These are phyloP conservation scores for Entoloma clypeatum DNA, from an alignment of 1,284 basidiomycete species.

Conservation along the genomic window DNA sequence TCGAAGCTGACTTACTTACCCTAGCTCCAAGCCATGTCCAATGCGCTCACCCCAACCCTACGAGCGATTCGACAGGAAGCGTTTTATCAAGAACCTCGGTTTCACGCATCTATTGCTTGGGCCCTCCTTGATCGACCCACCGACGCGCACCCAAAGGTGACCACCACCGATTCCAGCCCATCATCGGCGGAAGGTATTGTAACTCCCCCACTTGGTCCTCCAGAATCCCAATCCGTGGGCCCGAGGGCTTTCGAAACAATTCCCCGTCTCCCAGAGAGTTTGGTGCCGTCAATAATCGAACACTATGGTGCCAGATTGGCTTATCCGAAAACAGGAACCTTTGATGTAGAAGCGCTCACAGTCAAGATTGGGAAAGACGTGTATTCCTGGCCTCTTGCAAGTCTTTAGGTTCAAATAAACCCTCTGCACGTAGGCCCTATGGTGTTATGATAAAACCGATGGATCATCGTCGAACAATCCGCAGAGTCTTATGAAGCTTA, in stretches of 20 bases:
- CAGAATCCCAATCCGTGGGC: constrained; percentile 6
- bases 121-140: constrained; percentile 44
- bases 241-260: constrained; percentile 43
- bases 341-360: constrained; percentile 50
- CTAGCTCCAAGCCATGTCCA: constrained; percentile 53
- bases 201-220: not conserved
- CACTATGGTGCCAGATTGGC: constrained; percentile 41
- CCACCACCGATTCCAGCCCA: constrained; percentile 3
- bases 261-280: constrained; percentile 43
- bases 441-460: too few relatives aligned
- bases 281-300: constrained; percentile 47
- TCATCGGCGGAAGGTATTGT: constrained; percentile 3
- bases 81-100: constrained; percentile 71
- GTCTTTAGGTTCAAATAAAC: too few relatives aligned
- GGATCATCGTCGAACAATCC: too few relatives aligned
- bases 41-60: constrained; percentile 51
- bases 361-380: constrained; percentile 66
- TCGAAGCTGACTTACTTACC: constrained; percentile 9
- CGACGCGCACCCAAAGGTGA: not conserved
- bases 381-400: constrained; percentile 37
- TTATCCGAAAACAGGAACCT: constrained; percentile 41
- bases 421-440: too few relatives aligned
- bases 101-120: constrained; percentile 83
- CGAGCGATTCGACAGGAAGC: constrained; percentile 59
- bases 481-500: too few relatives aligned